phyloP scores from a whole-genome alignment of 345 rosid genomes.

The Eucalyptus globulus region DNA sequence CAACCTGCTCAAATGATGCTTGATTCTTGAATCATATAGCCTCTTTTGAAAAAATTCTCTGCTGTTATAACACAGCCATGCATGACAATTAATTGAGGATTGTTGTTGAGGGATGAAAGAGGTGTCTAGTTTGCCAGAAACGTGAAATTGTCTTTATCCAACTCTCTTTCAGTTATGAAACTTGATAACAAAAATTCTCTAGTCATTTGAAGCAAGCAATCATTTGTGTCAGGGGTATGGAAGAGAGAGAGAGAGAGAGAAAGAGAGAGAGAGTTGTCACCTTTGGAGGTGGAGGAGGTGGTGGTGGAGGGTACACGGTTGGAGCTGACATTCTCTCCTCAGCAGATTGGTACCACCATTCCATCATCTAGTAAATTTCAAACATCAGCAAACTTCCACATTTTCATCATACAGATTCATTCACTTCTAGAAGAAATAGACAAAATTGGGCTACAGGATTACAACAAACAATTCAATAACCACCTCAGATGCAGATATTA shows the following conservation, averaged over 20 bases:
- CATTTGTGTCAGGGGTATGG: neutral
- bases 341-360: slow-evolving; percentile 99
- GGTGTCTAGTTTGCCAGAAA: neutral
- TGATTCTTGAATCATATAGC: neutral
- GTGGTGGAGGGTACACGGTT: slow-evolving; percentile 93
- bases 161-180: neutral
- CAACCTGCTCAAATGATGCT: slow-evolving; percentile 31
- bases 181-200: neutral
- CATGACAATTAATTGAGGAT: neutral
- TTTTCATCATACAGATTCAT: neutral
- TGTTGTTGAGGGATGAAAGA: neutral
- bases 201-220: neutral
- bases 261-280: slow-evolving; percentile 13
- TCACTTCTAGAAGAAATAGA: neutral
- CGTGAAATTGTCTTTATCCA: neutral
- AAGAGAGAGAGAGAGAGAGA: neutral
- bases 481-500: neutral
- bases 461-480: neutral
- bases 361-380: slow-evolving; percentile 70
- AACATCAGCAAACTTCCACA: neutral
- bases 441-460: neutral
- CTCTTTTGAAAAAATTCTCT: neutral
- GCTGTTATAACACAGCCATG: neutral
- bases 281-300: slow-evolving; percentile 94
- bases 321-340: slow-evolving; percentile 99